A percentile compares a stretch with the other conserved stretches of the same genome.
phyloP scores from a whole-genome alignment of 371 early-diverging fungal species.

The Mortierella sp. region DNA sequence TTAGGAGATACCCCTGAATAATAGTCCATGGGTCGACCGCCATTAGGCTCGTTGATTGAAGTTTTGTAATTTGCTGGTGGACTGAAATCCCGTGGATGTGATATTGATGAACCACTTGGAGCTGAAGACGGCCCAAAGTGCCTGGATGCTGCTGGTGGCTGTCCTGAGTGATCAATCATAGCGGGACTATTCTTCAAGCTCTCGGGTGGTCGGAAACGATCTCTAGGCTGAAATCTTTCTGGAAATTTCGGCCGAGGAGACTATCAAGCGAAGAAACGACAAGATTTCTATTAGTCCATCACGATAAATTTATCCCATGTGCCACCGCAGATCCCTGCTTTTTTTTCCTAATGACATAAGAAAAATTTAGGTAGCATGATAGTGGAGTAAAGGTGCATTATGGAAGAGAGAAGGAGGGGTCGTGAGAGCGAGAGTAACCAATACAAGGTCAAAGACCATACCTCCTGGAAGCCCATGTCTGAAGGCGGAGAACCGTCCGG shows the following conservation, averaged over 20 bases:
- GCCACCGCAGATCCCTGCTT: background rate
- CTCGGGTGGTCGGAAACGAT: conserved; percentile 46
- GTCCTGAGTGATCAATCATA: conserved; percentile 34
- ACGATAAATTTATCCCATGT: background rate
- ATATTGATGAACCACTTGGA: conserved; percentile 20
- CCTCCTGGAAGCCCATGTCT: conserved; percentile 52
- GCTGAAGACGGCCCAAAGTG: conserved; percentile 36
- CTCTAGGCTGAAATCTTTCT: conserved; percentile 39
- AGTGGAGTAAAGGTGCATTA: background rate
- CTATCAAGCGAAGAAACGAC: background rate
- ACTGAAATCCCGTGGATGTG: conserved; percentile 45
- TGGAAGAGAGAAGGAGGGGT: conserved; percentile 1
- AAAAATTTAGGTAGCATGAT: background rate
- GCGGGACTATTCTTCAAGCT: conserved; percentile 24
- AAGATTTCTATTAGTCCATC: background rate
- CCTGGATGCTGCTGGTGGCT: conserved; percentile 20
- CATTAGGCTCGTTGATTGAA: conserved; percentile 18
- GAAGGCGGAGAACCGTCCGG: conserved; percentile 35
- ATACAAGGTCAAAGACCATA: conserved; percentile 14
- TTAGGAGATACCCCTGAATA: conserved; percentile 23
- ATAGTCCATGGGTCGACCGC: conserved; percentile 38
- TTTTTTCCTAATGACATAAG: background rate
- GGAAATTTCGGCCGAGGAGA: conserved; percentile 40
- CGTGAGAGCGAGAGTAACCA: background rate
- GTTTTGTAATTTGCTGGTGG: conserved; percentile 29